A percentile compares a stretch with the other conserved stretches of the same genome.
phyloP scores from a whole-genome alignment of 352 stramenopile genomes.

The Globisporangium camurandrum region DNA sequence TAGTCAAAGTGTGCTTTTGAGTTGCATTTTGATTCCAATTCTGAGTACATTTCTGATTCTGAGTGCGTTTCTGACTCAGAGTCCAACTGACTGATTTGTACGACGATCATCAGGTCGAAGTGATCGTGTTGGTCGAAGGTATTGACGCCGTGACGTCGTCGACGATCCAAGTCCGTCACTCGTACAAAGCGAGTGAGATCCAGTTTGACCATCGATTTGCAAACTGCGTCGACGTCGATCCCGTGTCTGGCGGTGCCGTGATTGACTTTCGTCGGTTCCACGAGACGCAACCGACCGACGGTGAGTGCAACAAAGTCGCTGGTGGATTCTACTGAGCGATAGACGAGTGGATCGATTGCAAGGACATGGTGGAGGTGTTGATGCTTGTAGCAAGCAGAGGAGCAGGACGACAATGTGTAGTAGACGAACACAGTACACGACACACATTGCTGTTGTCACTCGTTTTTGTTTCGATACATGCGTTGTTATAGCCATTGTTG shows the following conservation, averaged over 20 bases:
- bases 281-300: conserved; percentile 47
- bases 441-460: neutral
- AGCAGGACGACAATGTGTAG: neutral
- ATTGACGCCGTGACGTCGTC: conserved; percentile 93
- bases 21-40: conserved; percentile 1
- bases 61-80: too few species aligned
- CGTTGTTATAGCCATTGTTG: too few species aligned
- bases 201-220: conserved; percentile 90
- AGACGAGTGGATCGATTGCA: neutral
- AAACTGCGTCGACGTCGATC: conserved; percentile 85
- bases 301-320: conserved; percentile 51
- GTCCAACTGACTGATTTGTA: too few species aligned
- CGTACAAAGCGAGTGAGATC: conserved; percentile 91
- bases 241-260: conserved; percentile 65
- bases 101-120: conserved; percentile 75
- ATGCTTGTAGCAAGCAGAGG: neutral
- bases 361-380: neutral
- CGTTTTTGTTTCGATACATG: too few species aligned
- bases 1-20: conserved; percentile 5
- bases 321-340: conserved; percentile 42
- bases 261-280: conserved; percentile 89
- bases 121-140: conserved; percentile 95
- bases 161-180: conserved; percentile 94
- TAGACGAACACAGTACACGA: neutral
- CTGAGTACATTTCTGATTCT: too few species aligned